Evolutionary conservation across 768 basidiomycete genomes (phyloP).

Genomic region (Boletus reticuloceps): DNA sequence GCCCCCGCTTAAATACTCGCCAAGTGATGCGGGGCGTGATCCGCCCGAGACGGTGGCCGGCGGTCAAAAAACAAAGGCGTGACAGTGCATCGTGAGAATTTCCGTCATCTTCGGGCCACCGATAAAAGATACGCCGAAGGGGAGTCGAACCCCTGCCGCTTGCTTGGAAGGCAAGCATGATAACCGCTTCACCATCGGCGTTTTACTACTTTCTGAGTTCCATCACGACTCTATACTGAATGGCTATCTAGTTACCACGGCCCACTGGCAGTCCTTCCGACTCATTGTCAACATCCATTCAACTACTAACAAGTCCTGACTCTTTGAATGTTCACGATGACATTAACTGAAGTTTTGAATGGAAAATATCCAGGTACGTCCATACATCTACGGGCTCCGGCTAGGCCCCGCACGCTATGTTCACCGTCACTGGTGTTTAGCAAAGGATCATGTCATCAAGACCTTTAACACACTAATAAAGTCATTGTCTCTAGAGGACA

Average conservation of each 20-base stretch:
- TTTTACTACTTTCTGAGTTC: constrained; percentile 2
- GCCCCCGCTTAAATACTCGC: constrained; percentile 7
- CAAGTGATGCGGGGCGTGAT: constrained; percentile 6
- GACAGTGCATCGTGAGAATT: neutral
- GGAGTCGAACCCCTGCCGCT: constrained; percentile 79
- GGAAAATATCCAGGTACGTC: constrained; percentile 25
- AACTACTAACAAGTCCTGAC: no score
- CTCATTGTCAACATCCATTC: no score
- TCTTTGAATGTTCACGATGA: constrained; percentile 2
- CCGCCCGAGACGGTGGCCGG: no score
- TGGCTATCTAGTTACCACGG: no score
- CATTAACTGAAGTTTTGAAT: neutral
- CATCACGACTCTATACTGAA: no score
- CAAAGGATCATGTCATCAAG: constrained; percentile 50
- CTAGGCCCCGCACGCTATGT: neutral
- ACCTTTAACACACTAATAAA: constrained; percentile 51
- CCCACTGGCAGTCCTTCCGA: no score
- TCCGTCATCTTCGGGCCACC: neutral
- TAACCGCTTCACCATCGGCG: constrained; percentile 86
- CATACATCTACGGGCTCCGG: neutral
- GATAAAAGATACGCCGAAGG: constrained; percentile 44
- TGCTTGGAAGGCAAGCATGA: constrained; percentile 89
- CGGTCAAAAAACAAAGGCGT: no score
- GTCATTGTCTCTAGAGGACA: constrained; percentile 48
- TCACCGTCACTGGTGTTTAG: constrained; percentile 27